A percentile compares a stretch with the other conserved stretches of the same genome.
phyloP scores from a whole-genome alignment of 768 basidiomycete species.

The Kwoniella sp. region DNA sequence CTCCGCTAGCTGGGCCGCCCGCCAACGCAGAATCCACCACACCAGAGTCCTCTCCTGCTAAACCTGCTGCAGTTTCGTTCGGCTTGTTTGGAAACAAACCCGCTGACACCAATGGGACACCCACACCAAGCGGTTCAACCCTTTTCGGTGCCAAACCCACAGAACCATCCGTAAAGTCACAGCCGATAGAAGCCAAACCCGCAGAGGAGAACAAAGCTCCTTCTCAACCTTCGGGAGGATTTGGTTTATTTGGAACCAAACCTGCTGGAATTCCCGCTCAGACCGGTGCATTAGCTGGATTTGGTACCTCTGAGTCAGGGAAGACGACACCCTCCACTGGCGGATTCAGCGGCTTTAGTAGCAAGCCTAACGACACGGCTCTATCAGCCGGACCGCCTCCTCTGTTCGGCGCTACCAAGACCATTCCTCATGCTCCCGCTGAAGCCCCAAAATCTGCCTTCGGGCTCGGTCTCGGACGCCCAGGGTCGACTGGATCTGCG shows the following conservation, averaged over 20 bases:
- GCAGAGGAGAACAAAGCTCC: not conserved
- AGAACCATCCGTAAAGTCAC: too few species aligned
- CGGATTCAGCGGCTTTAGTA: slow-evolving; percentile 22
- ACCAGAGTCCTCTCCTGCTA: slow-evolving; percentile 34
- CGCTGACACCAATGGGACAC: slow-evolving; percentile 1
- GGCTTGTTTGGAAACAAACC: slow-evolving; percentile 20
- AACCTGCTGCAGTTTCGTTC: slow-evolving; percentile 19
- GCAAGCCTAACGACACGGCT: slow-evolving; percentile 2
- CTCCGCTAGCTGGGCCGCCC: slow-evolving; percentile 43
- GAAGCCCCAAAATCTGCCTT: slow-evolving; percentile 23
- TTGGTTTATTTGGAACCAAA: slow-evolving; percentile 18
- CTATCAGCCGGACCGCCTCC: slow-evolving; percentile 8
- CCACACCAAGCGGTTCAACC: slow-evolving; percentile 2
- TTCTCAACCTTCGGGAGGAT: not conserved
- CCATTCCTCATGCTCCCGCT: slow-evolving; percentile 22
- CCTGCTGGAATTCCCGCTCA: not conserved
- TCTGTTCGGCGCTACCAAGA: slow-evolving; percentile 9
- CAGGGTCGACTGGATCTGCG: slow-evolving; percentile 8
- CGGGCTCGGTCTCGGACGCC: slow-evolving; percentile 51
- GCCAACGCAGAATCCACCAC: slow-evolving; percentile 25
- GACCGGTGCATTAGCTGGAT: not conserved
- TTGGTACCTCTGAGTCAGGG: not conserved
- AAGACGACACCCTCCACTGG: not conserved
- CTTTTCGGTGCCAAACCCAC: slow-evolving; percentile 7
- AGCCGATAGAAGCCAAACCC: not conserved